These are phyloP conservation scores for Plasmodium yoelii DNA, from an alignment of 169 alveolate species.

Conservation along the genomic window DNA sequence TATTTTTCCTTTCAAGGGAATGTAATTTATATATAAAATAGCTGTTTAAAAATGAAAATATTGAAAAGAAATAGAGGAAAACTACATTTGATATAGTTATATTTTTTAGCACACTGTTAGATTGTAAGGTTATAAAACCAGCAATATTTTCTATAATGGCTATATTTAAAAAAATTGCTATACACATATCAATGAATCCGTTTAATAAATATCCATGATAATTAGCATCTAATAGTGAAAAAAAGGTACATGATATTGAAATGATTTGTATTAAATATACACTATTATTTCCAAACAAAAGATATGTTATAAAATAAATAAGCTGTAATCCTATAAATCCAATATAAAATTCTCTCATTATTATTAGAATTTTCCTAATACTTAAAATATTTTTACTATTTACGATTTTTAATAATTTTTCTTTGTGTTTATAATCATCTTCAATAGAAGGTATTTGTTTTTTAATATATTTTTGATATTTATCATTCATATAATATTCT, in stretches of 20 bases:
- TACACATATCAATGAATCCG: slow-evolving; percentile 64
- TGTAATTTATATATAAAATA: slow-evolving; percentile 64
- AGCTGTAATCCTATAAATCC: slow-evolving; percentile 76
- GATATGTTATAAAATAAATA: slow-evolving; percentile 69
- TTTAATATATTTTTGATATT: slow-evolving; percentile 39
- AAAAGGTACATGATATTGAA: slow-evolving; percentile 66
- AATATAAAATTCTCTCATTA: slow-evolving; percentile 70
- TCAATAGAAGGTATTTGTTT: slow-evolving; percentile 15
- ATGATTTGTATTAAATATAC: slow-evolving; percentile 59
- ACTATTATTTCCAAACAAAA: slow-evolving; percentile 64
- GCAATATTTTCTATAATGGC: slow-evolving; percentile 57
- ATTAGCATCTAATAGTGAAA: slow-evolving; percentile 72
- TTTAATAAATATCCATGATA: slow-evolving; percentile 73
- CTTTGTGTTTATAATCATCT: slow-evolving; percentile 33
- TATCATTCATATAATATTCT: slow-evolving; percentile 52
- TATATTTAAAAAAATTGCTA: slow-evolving; percentile 64
- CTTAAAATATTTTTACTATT: slow-evolving; percentile 64
- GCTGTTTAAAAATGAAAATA: slow-evolving; percentile 48
- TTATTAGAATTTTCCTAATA: slow-evolving; percentile 53
- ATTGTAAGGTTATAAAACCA: slow-evolving; percentile 63
- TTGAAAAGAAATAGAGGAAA: slow-evolving; percentile 66
- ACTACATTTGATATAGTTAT: slow-evolving; percentile 64
- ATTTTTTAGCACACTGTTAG: slow-evolving; percentile 52
- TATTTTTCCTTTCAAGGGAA: slow-evolving; percentile 58
- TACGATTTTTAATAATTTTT: slow-evolving; percentile 46